A percentile compares a stretch with the other conserved stretches of the same genome.
These are phyloP conservation scores for Lepidium africanum DNA, from an alignment of 345 rosid species.

Conservation along the genomic window DNA sequence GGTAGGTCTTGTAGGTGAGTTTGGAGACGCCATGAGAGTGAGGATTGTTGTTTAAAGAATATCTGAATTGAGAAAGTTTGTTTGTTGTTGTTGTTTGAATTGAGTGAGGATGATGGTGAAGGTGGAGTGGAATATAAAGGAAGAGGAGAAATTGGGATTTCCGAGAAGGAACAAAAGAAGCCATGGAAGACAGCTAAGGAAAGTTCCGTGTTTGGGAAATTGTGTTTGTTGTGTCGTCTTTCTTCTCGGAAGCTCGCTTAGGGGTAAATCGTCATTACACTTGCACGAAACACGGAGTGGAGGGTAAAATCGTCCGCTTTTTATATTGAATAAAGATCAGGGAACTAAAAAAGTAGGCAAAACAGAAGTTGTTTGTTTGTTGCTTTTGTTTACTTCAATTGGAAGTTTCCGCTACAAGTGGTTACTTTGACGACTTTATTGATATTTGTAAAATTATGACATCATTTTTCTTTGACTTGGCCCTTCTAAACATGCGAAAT, in stretches of 20 bases:
- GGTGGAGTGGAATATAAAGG: conserved; percentile 13
- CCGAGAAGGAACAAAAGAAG: conserved; percentile 38
- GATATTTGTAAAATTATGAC: not conserved
- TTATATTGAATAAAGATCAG: not conserved
- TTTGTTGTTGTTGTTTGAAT: not conserved
- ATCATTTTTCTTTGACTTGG: not conserved
- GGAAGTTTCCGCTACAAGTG: not conserved
- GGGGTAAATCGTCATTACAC: conserved; percentile 4
- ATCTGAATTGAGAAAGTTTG: not conserved
- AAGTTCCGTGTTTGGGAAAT: conserved; percentile 8
- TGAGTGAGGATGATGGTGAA: not conserved
- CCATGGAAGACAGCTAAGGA: conserved; percentile 38
- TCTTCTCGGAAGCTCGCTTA: conserved; percentile 33
- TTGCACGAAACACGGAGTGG: not conserved
- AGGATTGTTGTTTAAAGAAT: not conserved
- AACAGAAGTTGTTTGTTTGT: not conserved
- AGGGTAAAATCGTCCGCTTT: conserved; percentile 4
- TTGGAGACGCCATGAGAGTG: conserved; percentile 33
- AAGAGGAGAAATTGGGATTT: conserved; percentile 24
- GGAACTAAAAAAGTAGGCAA: not conserved
- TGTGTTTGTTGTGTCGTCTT: not conserved
- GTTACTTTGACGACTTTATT: not conserved
- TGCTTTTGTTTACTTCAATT: not conserved
- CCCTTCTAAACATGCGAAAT: too few relatives aligned
- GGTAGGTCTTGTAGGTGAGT: conserved; percentile 17